phyloP scores from a whole-genome alignment of 768 basidiomycete genomes.

The Boletales sp. region DNA sequence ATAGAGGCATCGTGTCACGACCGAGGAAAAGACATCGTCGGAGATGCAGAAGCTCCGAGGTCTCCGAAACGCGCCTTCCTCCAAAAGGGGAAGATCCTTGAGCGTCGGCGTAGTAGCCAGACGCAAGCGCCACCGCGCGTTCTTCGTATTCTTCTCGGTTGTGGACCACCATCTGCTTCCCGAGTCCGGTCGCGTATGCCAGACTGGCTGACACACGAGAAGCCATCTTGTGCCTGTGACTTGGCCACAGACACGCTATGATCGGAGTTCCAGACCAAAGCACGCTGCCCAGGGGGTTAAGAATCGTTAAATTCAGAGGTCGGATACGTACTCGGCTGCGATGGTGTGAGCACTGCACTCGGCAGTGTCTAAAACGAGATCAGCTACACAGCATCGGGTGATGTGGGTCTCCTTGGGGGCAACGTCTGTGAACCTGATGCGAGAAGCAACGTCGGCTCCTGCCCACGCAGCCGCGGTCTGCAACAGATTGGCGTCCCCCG shows the following conservation, averaged over 20 bases:
- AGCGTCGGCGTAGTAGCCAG: constrained; percentile 11
- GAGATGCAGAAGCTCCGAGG: constrained; percentile 38
- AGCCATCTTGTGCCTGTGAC: constrained; percentile 46
- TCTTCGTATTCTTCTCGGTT: constrained; percentile 43
- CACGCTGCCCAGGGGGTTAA: constrained; percentile 32
- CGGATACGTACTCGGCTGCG: constrained; percentile 41
- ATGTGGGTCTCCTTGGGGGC: constrained; percentile 45
- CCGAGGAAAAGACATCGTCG: constrained; percentile 40
- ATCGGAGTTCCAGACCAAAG: constrained; percentile 52
- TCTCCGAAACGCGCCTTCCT: background rate
- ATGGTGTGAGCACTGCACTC: constrained; percentile 56
- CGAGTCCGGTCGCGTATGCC: constrained; percentile 45
- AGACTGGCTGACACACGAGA: constrained; percentile 49
- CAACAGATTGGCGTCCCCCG: constrained; percentile 44
- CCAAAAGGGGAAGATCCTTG: constrained; percentile 1
- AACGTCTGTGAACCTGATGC: constrained; percentile 48
- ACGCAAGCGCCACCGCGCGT: constrained; percentile 41
- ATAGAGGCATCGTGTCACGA: constrained; percentile 42
- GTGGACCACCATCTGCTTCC: constrained; percentile 43
- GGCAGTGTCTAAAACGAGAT: constrained; percentile 49
- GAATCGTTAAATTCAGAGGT: background rate
- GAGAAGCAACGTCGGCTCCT: constrained; percentile 41
- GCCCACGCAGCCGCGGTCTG: constrained; percentile 43
- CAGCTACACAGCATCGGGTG: constrained; percentile 42
- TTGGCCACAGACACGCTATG: constrained; percentile 43